Evolutionary conservation across 768 basidiomycete genomes (phyloP).

Genomic region (Boletus speciosus): DNA sequence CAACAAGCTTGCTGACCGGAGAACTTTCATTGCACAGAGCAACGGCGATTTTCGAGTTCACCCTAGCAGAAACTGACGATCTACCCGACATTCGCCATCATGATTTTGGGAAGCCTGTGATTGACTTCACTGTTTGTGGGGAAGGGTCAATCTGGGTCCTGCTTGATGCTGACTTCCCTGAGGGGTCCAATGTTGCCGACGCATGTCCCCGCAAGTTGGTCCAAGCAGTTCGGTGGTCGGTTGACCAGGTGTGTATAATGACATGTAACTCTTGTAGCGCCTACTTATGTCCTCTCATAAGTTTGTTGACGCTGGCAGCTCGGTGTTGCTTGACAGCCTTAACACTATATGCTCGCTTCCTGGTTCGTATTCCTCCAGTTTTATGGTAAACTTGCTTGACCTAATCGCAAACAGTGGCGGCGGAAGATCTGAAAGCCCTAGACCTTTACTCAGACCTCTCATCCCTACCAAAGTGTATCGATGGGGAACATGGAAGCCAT

Average conservation of each 20-base stretch:
- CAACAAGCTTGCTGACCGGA: not conserved
- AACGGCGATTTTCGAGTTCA: constrained; percentile 61
- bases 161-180: constrained; percentile 45
- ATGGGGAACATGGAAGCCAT: constrained; percentile 43
- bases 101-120: constrained; percentile 55
- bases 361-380: constrained; percentile 36
- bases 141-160: constrained; percentile 43
- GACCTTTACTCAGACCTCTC: constrained; percentile 59
- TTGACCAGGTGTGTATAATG: constrained; percentile 37
- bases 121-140: constrained; percentile 49
- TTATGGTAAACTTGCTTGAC: not conserved
- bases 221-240: constrained; percentile 32
- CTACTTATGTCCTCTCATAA: constrained; percentile 8
- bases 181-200: constrained; percentile 6
- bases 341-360: constrained; percentile 43
- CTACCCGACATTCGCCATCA: constrained; percentile 34
- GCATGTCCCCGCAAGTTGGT: constrained; percentile 24
- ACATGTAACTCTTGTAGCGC: not conserved
- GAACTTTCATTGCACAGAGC: constrained; percentile 40
- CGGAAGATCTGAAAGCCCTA: constrained; percentile 47
- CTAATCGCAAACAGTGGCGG: constrained; percentile 38
- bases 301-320: constrained; percentile 20
- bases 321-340: constrained; percentile 40
- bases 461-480: constrained; percentile 57
- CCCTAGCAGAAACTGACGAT: constrained; percentile 26